Percentiles rank a stretch among this genome's conserved stretches.
Evolutionary conservation across 306 rosid genomes (phyloP).

Genomic region (Comarum palustre): DNA sequence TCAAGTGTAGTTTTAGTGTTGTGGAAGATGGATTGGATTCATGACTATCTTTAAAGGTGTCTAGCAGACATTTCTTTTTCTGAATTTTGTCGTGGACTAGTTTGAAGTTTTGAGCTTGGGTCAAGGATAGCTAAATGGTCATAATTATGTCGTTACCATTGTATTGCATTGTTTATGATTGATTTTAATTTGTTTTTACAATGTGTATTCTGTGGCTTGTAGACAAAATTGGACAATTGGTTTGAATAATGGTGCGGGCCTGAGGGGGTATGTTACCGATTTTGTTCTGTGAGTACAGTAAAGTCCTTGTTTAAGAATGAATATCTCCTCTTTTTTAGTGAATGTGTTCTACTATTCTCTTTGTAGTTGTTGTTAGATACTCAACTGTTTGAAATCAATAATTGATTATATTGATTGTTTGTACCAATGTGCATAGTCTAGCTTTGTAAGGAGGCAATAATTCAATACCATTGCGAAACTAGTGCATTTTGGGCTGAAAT

Average conservation of each 20-base stretch:
- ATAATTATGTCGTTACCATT: conserved; percentile 4
- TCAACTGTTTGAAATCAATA: too few relatives aligned
- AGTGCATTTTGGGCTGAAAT: not conserved
- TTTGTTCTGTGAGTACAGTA: not conserved
- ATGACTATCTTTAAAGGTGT: not conserved
- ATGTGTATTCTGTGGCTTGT: not conserved
- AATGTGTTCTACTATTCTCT: not conserved
- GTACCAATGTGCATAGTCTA: not conserved
- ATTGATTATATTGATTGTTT: too few relatives aligned
- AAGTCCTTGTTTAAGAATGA: not conserved
- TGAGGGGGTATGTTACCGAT: not conserved
- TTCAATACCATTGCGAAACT: not conserved
- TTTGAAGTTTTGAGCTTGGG: conserved; percentile 10
- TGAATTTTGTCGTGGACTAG: not conserved
- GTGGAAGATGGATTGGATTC: not conserved
- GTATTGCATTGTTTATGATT: not conserved
- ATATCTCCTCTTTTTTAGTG: not conserved
- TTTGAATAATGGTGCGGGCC: not conserved
- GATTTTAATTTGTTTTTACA: not conserved
- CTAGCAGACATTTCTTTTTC: not conserved
- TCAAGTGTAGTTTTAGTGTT: not conserved
- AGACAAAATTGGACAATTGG: conserved; percentile 2
- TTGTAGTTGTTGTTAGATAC: not conserved
- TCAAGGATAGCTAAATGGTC: not conserved
- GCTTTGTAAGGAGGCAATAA: not conserved